A percentile compares a stretch with the other conserved stretches of the same genome.
These are phyloP conservation scores for Chaetomidium leptoderma DNA, from an alignment of 495 filamentous ascomycete species.

Conservation along the genomic window DNA sequence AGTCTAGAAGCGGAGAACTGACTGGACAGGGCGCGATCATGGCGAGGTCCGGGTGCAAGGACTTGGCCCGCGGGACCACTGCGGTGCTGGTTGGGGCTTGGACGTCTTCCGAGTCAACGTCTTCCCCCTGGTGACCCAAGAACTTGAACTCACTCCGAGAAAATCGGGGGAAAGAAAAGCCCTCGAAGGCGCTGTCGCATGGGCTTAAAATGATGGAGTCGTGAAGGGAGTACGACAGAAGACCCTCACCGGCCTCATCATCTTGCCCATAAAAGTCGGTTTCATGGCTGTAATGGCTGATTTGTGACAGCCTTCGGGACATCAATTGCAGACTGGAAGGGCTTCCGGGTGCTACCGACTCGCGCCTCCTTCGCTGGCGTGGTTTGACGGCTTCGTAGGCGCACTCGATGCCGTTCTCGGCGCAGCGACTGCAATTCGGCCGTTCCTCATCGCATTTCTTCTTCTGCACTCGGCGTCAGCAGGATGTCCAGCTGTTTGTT, in stretches of 20 bases:
- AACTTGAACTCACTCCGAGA: slow-evolving; percentile 15
- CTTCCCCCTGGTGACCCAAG: slow-evolving; percentile 15
- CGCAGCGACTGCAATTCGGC: slow-evolving; percentile 55
- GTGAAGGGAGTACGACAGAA: slow-evolving; percentile 22
- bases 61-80: slow-evolving; percentile 25
- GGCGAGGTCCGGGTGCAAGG: slow-evolving; percentile 36
- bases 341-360: slow-evolving; percentile 18
- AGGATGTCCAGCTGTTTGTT: neutral
- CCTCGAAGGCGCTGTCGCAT: slow-evolving; percentile 24
- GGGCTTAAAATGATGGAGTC: slow-evolving; percentile 27
- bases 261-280: neutral
- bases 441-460: slow-evolving; percentile 63
- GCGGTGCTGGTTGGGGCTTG: slow-evolving; percentile 8
- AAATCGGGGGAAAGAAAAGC: neutral
- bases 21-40: slow-evolving; percentile 48
- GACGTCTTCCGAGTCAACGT: slow-evolving; percentile 5
- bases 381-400: slow-evolving; percentile 55
- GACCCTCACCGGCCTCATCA: slow-evolving; percentile 3
- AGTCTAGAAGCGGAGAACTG: slow-evolving; percentile 47
- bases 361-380: slow-evolving; percentile 50
- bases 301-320: slow-evolving; percentile 21
- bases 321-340: slow-evolving; percentile 2
- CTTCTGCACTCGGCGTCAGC: slow-evolving; percentile 40
- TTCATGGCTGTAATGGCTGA: slow-evolving; percentile 21
- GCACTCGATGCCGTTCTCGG: slow-evolving; percentile 50